phyloP scores from a whole-genome alignment of 305 asterid genomes.

The Coffea humblotiana region DNA sequence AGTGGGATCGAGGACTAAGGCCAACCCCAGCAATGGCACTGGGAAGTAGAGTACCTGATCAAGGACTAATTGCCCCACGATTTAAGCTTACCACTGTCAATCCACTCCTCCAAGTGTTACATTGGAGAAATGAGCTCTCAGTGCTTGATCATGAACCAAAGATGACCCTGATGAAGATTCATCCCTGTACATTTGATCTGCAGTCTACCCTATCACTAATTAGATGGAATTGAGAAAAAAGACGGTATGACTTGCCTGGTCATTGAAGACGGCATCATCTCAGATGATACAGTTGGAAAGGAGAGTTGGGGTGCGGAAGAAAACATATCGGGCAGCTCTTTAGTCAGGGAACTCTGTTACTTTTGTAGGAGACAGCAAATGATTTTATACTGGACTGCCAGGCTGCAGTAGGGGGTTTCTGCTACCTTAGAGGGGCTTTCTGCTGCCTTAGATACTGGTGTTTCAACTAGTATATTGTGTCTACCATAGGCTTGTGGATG shows the following conservation, averaged over 20 bases:
- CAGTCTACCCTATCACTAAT: not conserved
- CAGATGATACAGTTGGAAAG: not conserved
- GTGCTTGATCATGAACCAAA: too few species aligned
- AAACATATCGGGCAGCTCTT: not conserved
- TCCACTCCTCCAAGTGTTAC: not conserved
- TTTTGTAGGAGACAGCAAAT: too few species aligned
- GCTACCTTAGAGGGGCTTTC: not conserved
- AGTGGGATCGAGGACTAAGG: conserved; percentile 54
- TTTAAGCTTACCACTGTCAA: not conserved
- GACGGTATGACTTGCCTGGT: not conserved
- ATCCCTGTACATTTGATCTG: not conserved
- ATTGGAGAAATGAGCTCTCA: not conserved
- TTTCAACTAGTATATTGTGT: too few species aligned
- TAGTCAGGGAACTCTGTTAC: not conserved
- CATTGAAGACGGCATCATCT: not conserved
- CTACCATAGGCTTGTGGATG: too few species aligned
- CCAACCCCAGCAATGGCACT: not conserved
- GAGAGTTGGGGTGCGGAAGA: not conserved
- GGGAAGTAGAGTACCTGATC: not conserved
- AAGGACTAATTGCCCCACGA: not conserved
- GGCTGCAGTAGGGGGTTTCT: not conserved
- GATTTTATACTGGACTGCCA: too few species aligned
- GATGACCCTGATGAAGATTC: not conserved
- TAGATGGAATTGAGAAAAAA: not conserved
- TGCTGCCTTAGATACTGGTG: too few species aligned